These are phyloP conservation scores for Citrullus amarus DNA, from an alignment of 306 rosid genomes.

Conservation along the genomic window DNA sequence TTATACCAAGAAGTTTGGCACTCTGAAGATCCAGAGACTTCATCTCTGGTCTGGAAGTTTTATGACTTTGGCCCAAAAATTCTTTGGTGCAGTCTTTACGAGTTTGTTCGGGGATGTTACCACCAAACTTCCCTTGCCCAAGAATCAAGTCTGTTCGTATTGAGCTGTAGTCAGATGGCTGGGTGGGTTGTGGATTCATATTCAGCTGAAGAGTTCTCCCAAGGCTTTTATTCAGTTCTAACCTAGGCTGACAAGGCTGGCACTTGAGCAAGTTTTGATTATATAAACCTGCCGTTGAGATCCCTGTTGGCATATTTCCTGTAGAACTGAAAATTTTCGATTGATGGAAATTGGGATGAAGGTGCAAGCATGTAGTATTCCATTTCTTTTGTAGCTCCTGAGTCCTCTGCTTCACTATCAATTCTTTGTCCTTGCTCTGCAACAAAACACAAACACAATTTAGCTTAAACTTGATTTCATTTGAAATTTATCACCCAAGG, in stretches of 20 bases:
- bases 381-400: constrained; percentile 75
- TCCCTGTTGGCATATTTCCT: constrained; percentile 34
- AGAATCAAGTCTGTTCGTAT: constrained; percentile 71
- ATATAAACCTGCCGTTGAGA: constrained; percentile 37
- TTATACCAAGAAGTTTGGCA: constrained; percentile 30
- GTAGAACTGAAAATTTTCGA: constrained; percentile 38
- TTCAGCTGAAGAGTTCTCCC: constrained; percentile 54
- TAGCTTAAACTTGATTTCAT: background rate
- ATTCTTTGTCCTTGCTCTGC: background rate
- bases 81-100: constrained; percentile 44
- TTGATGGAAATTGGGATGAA: constrained; percentile 65
- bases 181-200: constrained; percentile 30
- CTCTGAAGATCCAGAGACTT: constrained; percentile 35
- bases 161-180: constrained; percentile 33
- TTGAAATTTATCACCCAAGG: background rate
- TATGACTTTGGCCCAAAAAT: constrained; percentile 12
- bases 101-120: constrained; percentile 19
- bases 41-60: constrained; percentile 4
- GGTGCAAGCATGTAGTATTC: constrained; percentile 49
- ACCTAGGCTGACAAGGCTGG: constrained; percentile 51
- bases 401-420: constrained; percentile 21
- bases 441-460: background rate
- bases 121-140: constrained; percentile 43
- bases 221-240: constrained; percentile 44
- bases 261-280: constrained; percentile 38